Conservation (phyloP, 1,284 basidiomycete species). For the Golubevia pallescens region DNA sequence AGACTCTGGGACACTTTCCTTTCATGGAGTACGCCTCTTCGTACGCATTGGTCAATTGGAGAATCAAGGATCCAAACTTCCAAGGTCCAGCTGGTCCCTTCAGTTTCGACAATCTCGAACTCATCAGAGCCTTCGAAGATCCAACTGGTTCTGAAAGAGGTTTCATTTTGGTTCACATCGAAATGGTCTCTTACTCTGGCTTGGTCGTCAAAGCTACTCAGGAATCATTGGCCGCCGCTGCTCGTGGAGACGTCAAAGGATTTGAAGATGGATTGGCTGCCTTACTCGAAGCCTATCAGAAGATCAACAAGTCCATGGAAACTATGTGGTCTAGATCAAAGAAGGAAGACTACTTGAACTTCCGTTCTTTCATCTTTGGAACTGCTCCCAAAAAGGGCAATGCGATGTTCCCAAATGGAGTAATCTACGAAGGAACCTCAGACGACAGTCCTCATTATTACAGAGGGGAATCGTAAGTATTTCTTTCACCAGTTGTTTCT, state of each 20-base stretch:
- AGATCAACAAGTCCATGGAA: conserved; percentile 55
- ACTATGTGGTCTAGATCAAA: conserved; percentile 51
- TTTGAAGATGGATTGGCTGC: conserved; percentile 33
- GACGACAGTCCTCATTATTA: conserved; percentile 24
- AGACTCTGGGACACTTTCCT: conserved; percentile 35
- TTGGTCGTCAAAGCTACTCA: conserved; percentile 35
- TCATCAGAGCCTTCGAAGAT: conserved; percentile 44
- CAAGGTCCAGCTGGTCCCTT: conserved; percentile 31
- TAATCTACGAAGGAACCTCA: conserved; percentile 46
- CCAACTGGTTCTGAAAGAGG: conserved; percentile 35
- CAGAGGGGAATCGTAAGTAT: conserved; percentile 33
- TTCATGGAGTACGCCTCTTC: conserved; percentile 46
- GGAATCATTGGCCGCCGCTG: conserved; percentile 29
- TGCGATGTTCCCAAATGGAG: conserved; percentile 57
- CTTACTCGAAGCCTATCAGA: conserved; percentile 29
- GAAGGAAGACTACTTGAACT: conserved; percentile 48
- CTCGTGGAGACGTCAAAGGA: conserved; percentile 13
- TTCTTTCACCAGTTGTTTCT: background rate
- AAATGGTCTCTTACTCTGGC: conserved; percentile 45
- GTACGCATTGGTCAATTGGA: conserved; percentile 48
- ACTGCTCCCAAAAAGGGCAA: conserved; percentile 51
- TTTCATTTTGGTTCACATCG: conserved; percentile 50
- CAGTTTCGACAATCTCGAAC: conserved; percentile 47
- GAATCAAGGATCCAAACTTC: conserved; percentile 21
- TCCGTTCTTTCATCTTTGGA: conserved; percentile 59